These are phyloP conservation scores for Corymbia calophylla DNA, from an alignment of 441 rosid genomes.

Conservation along the genomic window DNA sequence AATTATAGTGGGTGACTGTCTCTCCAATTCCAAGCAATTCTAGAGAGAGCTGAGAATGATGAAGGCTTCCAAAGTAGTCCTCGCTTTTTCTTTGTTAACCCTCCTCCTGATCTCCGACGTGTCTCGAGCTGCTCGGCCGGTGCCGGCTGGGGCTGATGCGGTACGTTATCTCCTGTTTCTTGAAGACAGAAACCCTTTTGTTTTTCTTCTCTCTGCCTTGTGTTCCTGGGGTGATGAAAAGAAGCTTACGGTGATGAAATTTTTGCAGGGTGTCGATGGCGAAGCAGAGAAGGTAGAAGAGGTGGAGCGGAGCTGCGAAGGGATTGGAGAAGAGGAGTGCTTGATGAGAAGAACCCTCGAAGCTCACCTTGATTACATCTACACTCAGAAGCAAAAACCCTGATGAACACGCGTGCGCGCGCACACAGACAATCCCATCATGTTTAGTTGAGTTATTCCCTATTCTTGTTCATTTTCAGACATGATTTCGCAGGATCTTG, in stretches of 20 bases:
- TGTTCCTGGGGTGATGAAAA: neutral
- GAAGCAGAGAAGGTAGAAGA: neutral
- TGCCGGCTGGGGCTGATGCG: neutral
- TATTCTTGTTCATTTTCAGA: neutral
- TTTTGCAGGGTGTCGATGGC: neutral
- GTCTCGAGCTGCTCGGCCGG: neutral
- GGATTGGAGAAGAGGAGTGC: neutral
- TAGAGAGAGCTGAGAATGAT: neutral
- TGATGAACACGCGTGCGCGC: neutral
- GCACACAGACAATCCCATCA: neutral
- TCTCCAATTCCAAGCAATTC: neutral
- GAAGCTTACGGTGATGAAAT: neutral
- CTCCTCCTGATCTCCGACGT: neutral
- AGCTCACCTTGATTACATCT: neutral
- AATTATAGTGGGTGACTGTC: neutral
- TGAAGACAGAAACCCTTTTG: neutral
- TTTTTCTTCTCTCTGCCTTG: neutral
- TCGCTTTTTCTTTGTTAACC: neutral
- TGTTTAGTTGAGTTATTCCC: neutral
- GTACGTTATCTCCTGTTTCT: neutral
- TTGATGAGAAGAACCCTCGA: conserved; percentile 2
- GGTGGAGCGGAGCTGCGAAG: neutral
- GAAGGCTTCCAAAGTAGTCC: neutral
- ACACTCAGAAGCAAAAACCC: neutral
- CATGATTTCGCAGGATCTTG: neutral